Evolutionary conservation across 495 filamentous ascomycete genomes (phyloP), one percentile per base, ranked within the genome.

Genomic region (Penicillium flavigenum): DNA sequence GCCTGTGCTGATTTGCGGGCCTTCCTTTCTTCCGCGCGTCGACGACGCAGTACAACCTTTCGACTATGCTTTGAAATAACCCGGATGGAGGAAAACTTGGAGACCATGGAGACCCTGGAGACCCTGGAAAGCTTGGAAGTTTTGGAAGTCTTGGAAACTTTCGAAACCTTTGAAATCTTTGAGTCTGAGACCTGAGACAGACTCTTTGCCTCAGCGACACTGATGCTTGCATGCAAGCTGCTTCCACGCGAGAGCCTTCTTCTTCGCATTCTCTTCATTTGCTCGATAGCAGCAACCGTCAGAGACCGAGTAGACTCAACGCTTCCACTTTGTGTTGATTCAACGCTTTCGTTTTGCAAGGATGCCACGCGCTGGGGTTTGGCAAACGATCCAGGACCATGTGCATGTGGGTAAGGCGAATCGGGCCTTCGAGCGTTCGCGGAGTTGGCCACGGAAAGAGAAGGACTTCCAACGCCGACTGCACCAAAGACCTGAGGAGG

Each of bases 261-360:
- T 14, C 20, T 44, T 12, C 42, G 57, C 17, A 46, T 54, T 20
- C 51, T 39, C 8, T 56, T 17, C 32, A 56, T 47, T 12, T 38
- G 45, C 2, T 39, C n/a, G 1, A 56, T 19, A 8, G 58, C 60
- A 24, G 56, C 51, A 17, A 57, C 60, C 5, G 59, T 62, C 5
- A 62, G 49, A 16, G 60, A 60, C 4, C 41, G 27, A 14, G 57
- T 44, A 1, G 56, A 59, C 1, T 57, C 56, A 16, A 60, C 16
- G 4, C 46, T 47, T 4, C 42, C 59, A 24, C 20, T 47, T 5
- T 20, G 47, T 5, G 38, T 14, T 6, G 56, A 59, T 4, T 43
- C 60, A 17, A 56, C n/a, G 10, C 46, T 47, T 22, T 51, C 54
- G 5, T 27, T 47, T 3, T 8, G 54, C 3, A 48, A n/a, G 5